Evolutionary conservation across 352 stramenopile species (phyloP), one percentile per base, ranked within the genome.

Genomic region (Labyrinthula sp.): DNA sequence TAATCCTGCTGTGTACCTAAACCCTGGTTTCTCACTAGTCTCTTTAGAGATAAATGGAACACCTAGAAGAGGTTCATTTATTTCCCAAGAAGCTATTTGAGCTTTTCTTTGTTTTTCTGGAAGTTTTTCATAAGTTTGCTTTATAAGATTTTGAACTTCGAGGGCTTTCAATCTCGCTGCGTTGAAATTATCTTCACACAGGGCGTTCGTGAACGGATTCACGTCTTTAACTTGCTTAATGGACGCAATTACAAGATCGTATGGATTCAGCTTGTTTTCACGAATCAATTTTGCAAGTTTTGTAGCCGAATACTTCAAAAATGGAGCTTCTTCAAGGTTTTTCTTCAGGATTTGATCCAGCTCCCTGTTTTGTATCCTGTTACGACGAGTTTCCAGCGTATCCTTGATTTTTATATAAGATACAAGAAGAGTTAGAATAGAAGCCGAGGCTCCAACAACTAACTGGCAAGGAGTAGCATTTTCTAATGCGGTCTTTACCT

Each of bases 31-130:
- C 43, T 52, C 43, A 17, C 23, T 36, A 12, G 47, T 34, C 34
- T 57, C 48, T 20, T 57, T 57, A 3, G 38, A 9, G 21, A 24
- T 55, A 37, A 12, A 59, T 9, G 48, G 48, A 6, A 59, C 50
- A 22, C 50, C 50, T 3, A 54, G 24, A n/a, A 59, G 26, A 0
- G 17, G n/a, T 30, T n/a, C n/a, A n/a, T n/a, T n/a, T n/a, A n/a
- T n/a, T n/a, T n/a, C n/a, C n/a, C n/a, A n/a, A 38, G 45, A 3
- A 52, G 23, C n/a, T 3, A 21, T 6, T 36, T 25, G 15, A 15
- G 2, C 14, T 4, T 8, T 28, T 38, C 45, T 7, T 18, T 25
- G 41, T 22, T n/a, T 17, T 39, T 9, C n/a, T n/a, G n/a, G n/a
- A n/a, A n/a, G n/a, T n/a, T n/a, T n/a, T n/a, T n/a, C n/a, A 6